phyloP scores from a whole-genome alignment of 164 flowering plant species.

The Saururus chinensis region DNA sequence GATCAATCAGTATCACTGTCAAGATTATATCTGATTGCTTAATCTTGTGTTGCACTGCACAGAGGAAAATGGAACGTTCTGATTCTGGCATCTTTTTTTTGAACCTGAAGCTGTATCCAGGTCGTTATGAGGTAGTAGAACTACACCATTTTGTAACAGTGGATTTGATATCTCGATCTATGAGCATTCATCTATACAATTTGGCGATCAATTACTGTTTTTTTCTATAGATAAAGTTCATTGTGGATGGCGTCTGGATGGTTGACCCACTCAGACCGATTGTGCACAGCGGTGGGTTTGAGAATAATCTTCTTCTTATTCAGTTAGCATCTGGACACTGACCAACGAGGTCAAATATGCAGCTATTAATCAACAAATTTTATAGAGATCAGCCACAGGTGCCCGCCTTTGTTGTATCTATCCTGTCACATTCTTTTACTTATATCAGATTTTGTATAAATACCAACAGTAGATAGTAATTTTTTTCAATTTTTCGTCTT shows the following conservation, averaged over 20 bases:
- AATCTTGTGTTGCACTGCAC: slow-evolving; percentile 12
- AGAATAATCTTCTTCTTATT: slow-evolving; percentile 67
- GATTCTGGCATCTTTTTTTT: slow-evolving; percentile 55
- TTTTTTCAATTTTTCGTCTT: no score
- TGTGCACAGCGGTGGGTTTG: slow-evolving; percentile 40
- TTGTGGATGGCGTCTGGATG: slow-evolving; percentile 83
- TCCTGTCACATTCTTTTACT: no score
- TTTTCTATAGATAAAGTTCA: slow-evolving; percentile 68
- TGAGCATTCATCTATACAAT: not conserved
- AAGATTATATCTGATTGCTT: no score
- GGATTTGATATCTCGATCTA: not conserved
- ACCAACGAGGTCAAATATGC: not conserved
- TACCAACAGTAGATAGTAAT: no score
- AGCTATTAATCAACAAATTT: no score
- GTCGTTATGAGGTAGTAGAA: slow-evolving; percentile 66
- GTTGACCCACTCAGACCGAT: slow-evolving; percentile 80
- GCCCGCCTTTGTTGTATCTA: no score
- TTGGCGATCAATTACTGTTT: not conserved
- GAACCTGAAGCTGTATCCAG: slow-evolving; percentile 68
- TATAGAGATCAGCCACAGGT: no score
- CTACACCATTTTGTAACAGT: not conserved
- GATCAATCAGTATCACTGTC: no score
- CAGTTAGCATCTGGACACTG: slow-evolving; percentile 10
- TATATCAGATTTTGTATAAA: no score
- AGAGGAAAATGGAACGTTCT: slow-evolving; percentile 83